phyloP scores from a whole-genome alignment of 2,329 filamentous ascomycete genomes.

The Fusarium transvaalense region DNA sequence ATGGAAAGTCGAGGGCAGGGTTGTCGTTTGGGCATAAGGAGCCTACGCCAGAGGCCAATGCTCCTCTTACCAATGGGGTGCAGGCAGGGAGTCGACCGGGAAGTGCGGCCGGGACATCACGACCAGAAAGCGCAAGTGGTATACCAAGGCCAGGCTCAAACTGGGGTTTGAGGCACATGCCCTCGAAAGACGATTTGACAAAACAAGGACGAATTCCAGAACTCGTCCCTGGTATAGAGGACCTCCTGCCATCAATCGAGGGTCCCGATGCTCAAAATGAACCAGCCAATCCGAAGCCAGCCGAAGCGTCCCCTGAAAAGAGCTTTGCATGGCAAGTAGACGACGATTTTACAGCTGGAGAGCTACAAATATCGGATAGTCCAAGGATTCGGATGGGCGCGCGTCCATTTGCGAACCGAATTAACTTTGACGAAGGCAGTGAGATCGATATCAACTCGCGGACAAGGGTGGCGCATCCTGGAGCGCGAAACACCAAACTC shows the following conservation, averaged over 20 bases:
- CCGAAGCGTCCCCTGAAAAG: constrained; percentile 60
- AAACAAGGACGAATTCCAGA: constrained; percentile 54
- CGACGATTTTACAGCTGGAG: constrained; percentile 68
- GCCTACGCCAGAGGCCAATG: constrained; percentile 18
- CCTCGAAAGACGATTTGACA: constrained; percentile 45
- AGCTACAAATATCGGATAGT: constrained; percentile 68
- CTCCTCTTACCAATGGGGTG: constrained; percentile 17
- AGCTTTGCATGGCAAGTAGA: constrained; percentile 69
- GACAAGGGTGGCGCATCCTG: constrained; percentile 47
- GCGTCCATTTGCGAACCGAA: constrained; percentile 54
- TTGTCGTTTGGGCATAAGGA: constrained; percentile 41
- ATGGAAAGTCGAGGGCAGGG: constrained; percentile 45
- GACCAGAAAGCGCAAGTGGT: constrained; percentile 22
- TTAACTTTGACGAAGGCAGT: constrained; percentile 51
- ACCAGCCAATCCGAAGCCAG: constrained; percentile 4
- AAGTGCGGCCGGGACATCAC: constrained; percentile 20
- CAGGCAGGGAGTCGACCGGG: constrained; percentile 17
- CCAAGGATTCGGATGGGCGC: constrained; percentile 61
- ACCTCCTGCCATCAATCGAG: constrained; percentile 54
- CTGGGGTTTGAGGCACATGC: constrained; percentile 36
- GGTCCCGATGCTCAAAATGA: constrained; percentile 16
- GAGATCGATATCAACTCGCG: constrained; percentile 49
- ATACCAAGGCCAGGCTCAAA: constrained; percentile 23
- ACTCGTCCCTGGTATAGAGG: constrained; percentile 56
- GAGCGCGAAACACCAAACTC: constrained; percentile 58